Conservation (phyloP, 306 rosid genomes). For the Inga leiocalycina region DNA sequence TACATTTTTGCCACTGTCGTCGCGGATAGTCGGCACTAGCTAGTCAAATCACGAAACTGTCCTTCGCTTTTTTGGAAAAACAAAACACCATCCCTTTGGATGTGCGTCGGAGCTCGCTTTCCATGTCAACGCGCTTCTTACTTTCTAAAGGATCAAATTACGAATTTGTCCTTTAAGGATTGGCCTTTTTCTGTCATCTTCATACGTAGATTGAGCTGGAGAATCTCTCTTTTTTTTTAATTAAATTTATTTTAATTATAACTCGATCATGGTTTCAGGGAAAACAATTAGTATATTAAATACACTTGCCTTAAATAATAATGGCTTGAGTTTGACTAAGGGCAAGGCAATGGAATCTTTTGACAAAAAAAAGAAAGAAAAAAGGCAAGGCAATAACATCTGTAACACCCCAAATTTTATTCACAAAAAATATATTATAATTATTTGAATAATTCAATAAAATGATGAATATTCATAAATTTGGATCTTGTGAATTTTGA, state of each 20-base stretch:
- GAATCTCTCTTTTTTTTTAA: not conserved
- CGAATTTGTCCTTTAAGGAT: not conserved
- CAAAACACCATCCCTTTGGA: not conserved
- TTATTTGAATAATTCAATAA: too few relatives aligned
- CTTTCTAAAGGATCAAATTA: not conserved
- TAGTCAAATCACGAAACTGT: not conserved
- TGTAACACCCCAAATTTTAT: too few relatives aligned
- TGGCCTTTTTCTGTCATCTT: not conserved
- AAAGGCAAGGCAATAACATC: not conserved
- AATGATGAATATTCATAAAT: too few relatives aligned
- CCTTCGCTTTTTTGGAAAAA: not conserved
- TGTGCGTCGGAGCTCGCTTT: slow-evolving; percentile 2
- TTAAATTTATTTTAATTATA: not conserved
- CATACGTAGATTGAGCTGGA: not conserved
- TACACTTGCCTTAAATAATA: not conserved
- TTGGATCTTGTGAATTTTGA: too few relatives aligned
- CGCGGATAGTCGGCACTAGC: not conserved
- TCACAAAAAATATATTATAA: too few relatives aligned
- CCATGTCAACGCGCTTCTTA: slow-evolving; percentile 12
- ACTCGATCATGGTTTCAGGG: not conserved
- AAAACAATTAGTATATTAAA: not conserved
- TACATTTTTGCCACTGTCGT: not conserved
- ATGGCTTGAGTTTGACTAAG: not conserved
- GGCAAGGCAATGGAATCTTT: not conserved
- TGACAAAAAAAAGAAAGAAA: too few relatives aligned